A percentile compares a stretch with the other conserved stretches of the same genome.
Conservation (phyloP, 306 rosid genomes). For the Macrotyloma uniflorum region DNA sequence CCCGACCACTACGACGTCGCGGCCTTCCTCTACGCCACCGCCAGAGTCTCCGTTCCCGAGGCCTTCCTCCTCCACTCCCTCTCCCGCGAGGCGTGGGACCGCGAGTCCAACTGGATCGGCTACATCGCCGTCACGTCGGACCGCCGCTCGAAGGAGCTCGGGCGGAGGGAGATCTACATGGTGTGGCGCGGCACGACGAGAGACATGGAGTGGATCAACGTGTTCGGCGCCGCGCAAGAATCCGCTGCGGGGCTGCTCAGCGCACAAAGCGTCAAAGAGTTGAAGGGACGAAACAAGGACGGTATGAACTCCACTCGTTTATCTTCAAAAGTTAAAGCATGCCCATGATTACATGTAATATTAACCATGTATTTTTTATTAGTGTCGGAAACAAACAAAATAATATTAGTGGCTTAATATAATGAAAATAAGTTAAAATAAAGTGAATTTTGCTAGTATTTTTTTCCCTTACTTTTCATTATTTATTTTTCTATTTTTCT, state of each 20-base stretch:
- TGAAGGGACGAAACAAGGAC: not conserved
- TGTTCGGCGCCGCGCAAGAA: constrained; percentile 42
- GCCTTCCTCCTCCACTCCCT: constrained; percentile 57
- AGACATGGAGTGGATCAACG: constrained; percentile 59
- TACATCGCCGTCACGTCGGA: constrained; percentile 66
- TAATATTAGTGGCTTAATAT: too few relatives aligned
- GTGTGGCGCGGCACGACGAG: constrained; percentile 73
- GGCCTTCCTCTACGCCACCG: constrained; percentile 72
- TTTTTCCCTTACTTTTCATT: too few relatives aligned
- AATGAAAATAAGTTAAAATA: too few relatives aligned
- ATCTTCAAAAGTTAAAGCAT: too few relatives aligned
- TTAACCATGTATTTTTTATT: too few relatives aligned
- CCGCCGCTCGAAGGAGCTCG: constrained; percentile 20
- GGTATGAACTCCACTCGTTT: not conserved
- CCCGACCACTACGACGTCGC: constrained; percentile 46
- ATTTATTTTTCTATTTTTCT: too few relatives aligned
- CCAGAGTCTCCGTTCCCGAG: constrained; percentile 55
- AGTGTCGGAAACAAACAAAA: too few relatives aligned
- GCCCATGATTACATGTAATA: too few relatives aligned
- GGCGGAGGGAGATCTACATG: constrained; percentile 68
- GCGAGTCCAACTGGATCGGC: constrained; percentile 80
- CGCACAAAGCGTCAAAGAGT: constrained; percentile 1
- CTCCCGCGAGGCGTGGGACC: constrained; percentile 73
- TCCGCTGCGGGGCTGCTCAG: constrained; percentile 36
- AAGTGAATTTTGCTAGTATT: too few relatives aligned